phyloP scores from a whole-genome alignment of 352 stramenopile genomes.

The Pythium oligandrum region DNA sequence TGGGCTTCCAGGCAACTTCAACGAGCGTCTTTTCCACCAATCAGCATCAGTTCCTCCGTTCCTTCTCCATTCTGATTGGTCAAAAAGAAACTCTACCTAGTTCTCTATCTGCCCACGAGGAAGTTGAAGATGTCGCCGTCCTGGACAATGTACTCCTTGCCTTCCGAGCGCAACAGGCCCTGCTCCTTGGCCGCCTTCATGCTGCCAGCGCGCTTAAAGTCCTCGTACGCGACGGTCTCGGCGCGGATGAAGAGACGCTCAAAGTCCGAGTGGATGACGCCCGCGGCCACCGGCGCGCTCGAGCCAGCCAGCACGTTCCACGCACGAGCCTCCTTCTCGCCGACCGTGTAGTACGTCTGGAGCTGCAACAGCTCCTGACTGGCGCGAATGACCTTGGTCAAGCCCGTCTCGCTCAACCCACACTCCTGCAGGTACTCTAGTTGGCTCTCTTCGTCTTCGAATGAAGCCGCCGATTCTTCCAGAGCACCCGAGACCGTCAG shows the following conservation, averaged over 20 bases:
- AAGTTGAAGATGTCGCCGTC: conserved; percentile 99
- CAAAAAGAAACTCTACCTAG: not conserved
- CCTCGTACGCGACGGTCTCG: conserved; percentile 96
- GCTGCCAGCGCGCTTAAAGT: conserved; percentile 90
- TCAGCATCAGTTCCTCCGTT: not conserved
- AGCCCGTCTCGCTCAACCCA: conserved; percentile 64
- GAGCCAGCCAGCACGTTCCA: conserved; percentile 81
- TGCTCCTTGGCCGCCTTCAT: conserved; percentile 94
- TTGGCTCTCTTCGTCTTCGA: conserved; percentile 88
- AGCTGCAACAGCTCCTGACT: conserved; percentile 94
- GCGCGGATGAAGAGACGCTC: conserved; percentile 82
- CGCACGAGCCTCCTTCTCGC: conserved; percentile 75
- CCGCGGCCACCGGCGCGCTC: conserved; percentile 62
- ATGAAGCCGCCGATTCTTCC: conserved; percentile 74
- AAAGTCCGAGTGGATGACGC: conserved; percentile 88
- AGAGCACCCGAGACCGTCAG: conserved; percentile 72
- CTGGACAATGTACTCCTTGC: conserved; percentile 98
- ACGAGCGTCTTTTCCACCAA: not conserved
- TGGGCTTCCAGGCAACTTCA: conserved; percentile 5
- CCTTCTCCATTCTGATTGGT: not conserved
- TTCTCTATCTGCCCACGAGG: conserved; percentile 66
- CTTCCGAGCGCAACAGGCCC: conserved; percentile 92
- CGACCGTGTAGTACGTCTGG: conserved; percentile 96
- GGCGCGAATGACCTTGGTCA: conserved; percentile 82
- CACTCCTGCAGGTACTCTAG: conserved; percentile 92